Base-by-base conservation (phyloP, 805 yeast genomes). In the Metschnikowia gelsemii region DNA sequence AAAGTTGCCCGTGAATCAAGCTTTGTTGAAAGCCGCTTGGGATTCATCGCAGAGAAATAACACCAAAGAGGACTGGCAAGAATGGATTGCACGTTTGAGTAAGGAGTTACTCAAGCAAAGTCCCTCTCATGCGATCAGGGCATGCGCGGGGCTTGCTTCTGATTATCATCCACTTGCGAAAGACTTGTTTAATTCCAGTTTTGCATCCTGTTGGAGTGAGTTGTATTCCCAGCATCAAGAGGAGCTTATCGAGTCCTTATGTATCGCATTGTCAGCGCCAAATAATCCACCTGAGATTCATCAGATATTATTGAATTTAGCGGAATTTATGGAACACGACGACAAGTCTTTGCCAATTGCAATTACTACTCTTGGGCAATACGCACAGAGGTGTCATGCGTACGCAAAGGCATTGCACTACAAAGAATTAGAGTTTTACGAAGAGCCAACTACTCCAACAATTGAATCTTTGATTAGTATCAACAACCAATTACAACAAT, bases 271-370 rank as follows among this genome's bases (percentile, higher is more conserved):
- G 47, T 85, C 91, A 0, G 85, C 96, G 0, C 85, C 95, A 3
- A 87, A 89, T 52, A 88, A 87, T 49, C 96, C 97, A 0, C 97
- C 99, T 0, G 99, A 93, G 54, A 90, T 93, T 32, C 84, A 89
- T 55, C 98, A 93, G 58, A 84, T 89, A 1, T 70, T 93, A 45
- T 70, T 93, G 51, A 90, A 91, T 50, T 68, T 93, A 42, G 96
- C 96, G 0, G 99, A 93, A 61, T 93, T 86, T 57, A 84, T 93
- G 93, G 99, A 93, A 58, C 98, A 91, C 55, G 97, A 91, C 62
- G 97, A 89, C 52, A 90, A 89, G 55, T 86, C 96, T 0, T 72
- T 93, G 44, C 97, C 97, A 0, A 85, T 93, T 31, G 84, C 95
- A 24, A 86, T 87, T n/a, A 79, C 90, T 3, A 86, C 95, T 0